Evolutionary conservation across 805 yeast species (phyloP).

Genomic region (Candida stauntonica): DNA sequence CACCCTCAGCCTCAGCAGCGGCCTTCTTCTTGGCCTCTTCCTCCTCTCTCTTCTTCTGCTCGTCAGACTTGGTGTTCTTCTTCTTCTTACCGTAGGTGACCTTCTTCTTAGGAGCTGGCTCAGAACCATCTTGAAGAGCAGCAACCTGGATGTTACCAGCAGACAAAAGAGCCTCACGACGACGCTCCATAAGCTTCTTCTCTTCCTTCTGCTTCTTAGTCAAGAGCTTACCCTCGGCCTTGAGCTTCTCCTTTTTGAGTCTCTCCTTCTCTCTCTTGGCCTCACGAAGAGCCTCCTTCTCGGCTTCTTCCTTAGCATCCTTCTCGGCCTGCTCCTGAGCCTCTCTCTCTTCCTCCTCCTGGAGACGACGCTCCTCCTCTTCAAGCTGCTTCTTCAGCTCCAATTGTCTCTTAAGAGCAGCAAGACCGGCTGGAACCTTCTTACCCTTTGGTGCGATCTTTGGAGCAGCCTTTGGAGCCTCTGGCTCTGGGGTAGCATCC

Average conservation of each 20-base stretch:
- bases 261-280: conserved; percentile 85
- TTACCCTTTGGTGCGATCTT: conserved; percentile 48
- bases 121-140: conserved; percentile 46
- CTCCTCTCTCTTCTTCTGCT: conserved; percentile 26
- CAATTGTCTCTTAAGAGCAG: conserved; percentile 85
- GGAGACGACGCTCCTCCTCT: conserved; percentile 70
- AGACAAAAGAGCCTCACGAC: conserved; percentile 79
- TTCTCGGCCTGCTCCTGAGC: conserved; percentile 48
- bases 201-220: conserved; percentile 96
- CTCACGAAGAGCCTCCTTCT: conserved; percentile 51
- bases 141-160: conserved; percentile 70
- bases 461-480: conserved; percentile 33
- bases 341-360: conserved; percentile 66
- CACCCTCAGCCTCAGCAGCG: conserved; percentile 23
- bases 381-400: conserved; percentile 85
- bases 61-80: conserved; percentile 35
- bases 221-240: conserved; percentile 91
- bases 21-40: conserved; percentile 21
- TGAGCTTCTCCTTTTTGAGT: conserved; percentile 82
- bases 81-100: conserved; percentile 71
- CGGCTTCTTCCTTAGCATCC: conserved; percentile 38
- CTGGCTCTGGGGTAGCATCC: conserved; percentile 29
- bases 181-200: conserved; percentile 77
- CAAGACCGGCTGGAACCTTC: conserved; percentile 86
- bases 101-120: conserved; percentile 51